These are phyloP conservation scores for Aaosphaeria arxii DNA, from an alignment of 2,329 filamentous ascomycete genomes.

Conservation along the genomic window DNA sequence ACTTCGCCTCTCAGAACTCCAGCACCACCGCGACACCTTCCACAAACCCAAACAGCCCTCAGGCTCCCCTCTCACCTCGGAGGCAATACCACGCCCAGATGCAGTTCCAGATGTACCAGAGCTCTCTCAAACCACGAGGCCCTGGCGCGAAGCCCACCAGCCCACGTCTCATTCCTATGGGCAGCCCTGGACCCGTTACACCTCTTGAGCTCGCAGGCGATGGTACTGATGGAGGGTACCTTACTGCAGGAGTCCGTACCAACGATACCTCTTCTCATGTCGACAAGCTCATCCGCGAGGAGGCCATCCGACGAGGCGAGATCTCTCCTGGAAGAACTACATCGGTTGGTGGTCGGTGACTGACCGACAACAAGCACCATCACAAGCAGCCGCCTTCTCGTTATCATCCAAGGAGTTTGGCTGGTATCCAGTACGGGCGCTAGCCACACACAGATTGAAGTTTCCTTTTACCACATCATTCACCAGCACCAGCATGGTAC, in stretches of 20 bases:
- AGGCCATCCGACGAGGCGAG: conserved; percentile 38
- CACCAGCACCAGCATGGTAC: conserved; percentile 1
- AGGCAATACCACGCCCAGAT: conserved; percentile 48
- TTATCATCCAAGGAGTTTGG: no score
- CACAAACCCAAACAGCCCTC: conserved; percentile 39
- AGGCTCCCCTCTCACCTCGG: conserved; percentile 44
- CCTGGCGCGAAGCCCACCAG: conserved; percentile 40
- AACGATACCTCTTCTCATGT: conserved; percentile 41
- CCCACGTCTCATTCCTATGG: conserved; percentile 48
- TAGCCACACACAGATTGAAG: not conserved
- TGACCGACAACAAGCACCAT: conserved; percentile 7
- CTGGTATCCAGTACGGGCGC: no score
- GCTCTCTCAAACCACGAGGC: conserved; percentile 36
- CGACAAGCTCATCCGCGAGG: conserved; percentile 47
- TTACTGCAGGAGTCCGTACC: conserved; percentile 42
- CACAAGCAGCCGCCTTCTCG: not conserved
- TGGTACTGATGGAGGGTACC: conserved; percentile 39
- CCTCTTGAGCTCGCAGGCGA: conserved; percentile 52
- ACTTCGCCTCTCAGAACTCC: conserved; percentile 43
- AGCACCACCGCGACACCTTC: conserved; percentile 36
- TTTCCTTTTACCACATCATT: not conserved
- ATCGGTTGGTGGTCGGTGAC: conserved; percentile 31
- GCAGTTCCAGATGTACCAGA: conserved; percentile 49
- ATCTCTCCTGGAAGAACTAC: conserved; percentile 27
- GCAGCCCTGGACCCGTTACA: conserved; percentile 52